Evolutionary conservation across 73 alveolate species (phyloP).

Genomic region (Blepharisma japonicum): DNA sequence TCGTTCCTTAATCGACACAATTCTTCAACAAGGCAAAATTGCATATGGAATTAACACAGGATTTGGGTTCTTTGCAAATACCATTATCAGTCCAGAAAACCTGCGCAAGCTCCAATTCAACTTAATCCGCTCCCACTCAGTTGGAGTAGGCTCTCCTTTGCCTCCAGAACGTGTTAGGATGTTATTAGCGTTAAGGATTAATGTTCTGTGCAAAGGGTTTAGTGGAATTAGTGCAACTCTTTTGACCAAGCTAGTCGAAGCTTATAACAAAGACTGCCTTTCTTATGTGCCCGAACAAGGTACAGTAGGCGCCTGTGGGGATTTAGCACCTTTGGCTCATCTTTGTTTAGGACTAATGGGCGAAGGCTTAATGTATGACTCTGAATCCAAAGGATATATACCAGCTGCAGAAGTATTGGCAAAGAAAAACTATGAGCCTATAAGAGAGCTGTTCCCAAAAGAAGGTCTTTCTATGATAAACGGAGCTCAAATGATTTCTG

Average conservation of each 20-base stretch:
- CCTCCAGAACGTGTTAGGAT: slow-evolving; percentile 34
- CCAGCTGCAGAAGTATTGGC: slow-evolving; percentile 40
- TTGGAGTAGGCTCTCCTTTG: slow-evolving; percentile 55
- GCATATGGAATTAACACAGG: slow-evolving; percentile 65
- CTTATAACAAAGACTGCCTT: slow-evolving; percentile 42
- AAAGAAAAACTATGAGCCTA: slow-evolving; percentile 35
- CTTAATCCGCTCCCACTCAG: slow-evolving; percentile 57
- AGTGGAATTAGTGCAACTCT: slow-evolving; percentile 48
- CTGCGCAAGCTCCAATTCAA: slow-evolving; percentile 50
- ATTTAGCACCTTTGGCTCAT: slow-evolving; percentile 61
- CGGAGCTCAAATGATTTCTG: slow-evolving; percentile 59
- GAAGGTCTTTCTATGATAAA: slow-evolving; percentile 62
- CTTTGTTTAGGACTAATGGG: slow-evolving; percentile 56
- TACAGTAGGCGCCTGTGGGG: slow-evolving; percentile 70
- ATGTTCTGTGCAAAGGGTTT: slow-evolving; percentile 56
- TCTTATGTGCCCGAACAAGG: slow-evolving; percentile 62
- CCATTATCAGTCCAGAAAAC: slow-evolving; percentile 37
- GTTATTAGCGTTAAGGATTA: slow-evolving; percentile 47
- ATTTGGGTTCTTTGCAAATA: slow-evolving; percentile 52
- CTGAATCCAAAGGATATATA: slow-evolving; percentile 33
- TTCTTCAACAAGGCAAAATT: slow-evolving; percentile 30
- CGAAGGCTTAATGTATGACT: slow-evolving; percentile 55
- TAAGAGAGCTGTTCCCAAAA: slow-evolving; percentile 42
- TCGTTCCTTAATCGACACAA: slow-evolving; percentile 31
- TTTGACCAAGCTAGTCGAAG: slow-evolving; percentile 36